Percentiles rank a stretch among this genome's conserved stretches.
phyloP scores from a whole-genome alignment of 106 monocot species.

The Platanthera guangdongensis region DNA sequence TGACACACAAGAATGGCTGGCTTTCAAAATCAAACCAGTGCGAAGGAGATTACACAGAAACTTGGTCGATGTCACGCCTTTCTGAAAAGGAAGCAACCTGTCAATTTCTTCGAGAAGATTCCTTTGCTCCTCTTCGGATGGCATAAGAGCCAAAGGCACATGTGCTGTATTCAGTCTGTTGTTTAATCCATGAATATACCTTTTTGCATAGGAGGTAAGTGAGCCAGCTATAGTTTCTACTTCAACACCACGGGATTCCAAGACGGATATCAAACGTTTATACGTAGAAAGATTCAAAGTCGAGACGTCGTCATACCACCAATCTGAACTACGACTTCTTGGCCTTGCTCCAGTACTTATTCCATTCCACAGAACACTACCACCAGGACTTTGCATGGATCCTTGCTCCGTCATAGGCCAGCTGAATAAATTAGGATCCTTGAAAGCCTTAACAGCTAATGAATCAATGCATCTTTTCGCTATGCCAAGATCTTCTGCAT shows the following conservation, averaged over 20 bases:
- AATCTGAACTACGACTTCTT: conserved; percentile 17
- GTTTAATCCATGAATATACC: conserved; percentile 16
- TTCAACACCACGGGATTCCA: conserved; percentile 21
- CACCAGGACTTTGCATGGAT: conserved; percentile 22
- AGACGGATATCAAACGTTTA: conserved; percentile 19
- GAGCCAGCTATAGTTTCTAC: conserved; percentile 21
- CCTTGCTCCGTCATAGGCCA: conserved; percentile 28
- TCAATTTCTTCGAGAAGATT: conserved; percentile 25
- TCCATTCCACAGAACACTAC: conserved; percentile 35
- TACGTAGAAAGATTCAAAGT: conserved; percentile 19
- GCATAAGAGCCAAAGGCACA: not conserved
- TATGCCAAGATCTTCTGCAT: conserved; percentile 26
- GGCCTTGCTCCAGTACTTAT: conserved; percentile 27
- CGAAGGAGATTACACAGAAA: conserved; percentile 25
- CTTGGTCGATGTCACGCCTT: conserved; percentile 14
- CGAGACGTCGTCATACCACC: conserved; percentile 32
- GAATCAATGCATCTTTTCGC: conserved; percentile 25
- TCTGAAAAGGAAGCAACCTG: conserved; percentile 16
- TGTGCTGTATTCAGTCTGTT: conserved; percentile 5
- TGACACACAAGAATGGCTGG: conserved; percentile 8
- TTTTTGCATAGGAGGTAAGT: conserved; percentile 12
- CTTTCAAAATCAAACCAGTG: conserved; percentile 20
- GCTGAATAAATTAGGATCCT: conserved; percentile 19
- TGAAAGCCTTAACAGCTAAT: conserved; percentile 23
- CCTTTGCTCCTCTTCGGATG: conserved; percentile 21